Evolutionary conservation across 257 asterid species (phyloP), one percentile per base, ranked within the genome.

Genomic region (Solanum rostratum): DNA sequence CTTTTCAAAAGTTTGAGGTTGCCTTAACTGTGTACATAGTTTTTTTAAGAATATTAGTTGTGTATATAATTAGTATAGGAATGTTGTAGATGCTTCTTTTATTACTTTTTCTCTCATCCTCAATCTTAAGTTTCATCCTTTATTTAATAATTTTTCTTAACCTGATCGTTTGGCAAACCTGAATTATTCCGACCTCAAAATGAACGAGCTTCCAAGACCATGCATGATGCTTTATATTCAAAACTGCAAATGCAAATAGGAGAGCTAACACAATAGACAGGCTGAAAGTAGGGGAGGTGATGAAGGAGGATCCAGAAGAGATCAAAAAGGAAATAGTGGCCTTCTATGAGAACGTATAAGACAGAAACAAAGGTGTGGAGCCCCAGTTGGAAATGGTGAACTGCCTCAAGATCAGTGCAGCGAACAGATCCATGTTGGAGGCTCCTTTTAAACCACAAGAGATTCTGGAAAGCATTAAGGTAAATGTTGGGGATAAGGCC

Each of bases 151-250:
- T 91, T 70, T 83, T 90, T 84, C 98, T 96, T 95, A 91, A 95
- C 97, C 43, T 18, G n/a, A 74, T 93, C 96, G 97, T 85, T 93
- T 24, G 93, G 90, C 50, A 90, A 86, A 69, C 91, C 97, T 49
- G 89, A 91, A 81, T 24, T 97, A 86, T 90, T 15, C 88, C 88
- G 92, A 49, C 97, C 99, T 70, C 93, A 92, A 39, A 95, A 91
- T 66, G 94, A 94, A 33, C 92, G 95, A 11, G 4, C 37, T 85
- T 85, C 88, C 46, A 86, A 82, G 85, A 81, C 88, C 24, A 81
- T 87, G 89, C 83, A 85, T 0, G 95, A 92, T 84, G 88, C 88
- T 57, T 84, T 97, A 69, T 91, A 93, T 87, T 98, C 99, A 59
- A 27, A n/a, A 59, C 66, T 24, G 1, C 66, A 59, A 59, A 59